Base-by-base conservation (phyloP, 23 red algal genomes). In the Gracilaria domingensis region DNA sequence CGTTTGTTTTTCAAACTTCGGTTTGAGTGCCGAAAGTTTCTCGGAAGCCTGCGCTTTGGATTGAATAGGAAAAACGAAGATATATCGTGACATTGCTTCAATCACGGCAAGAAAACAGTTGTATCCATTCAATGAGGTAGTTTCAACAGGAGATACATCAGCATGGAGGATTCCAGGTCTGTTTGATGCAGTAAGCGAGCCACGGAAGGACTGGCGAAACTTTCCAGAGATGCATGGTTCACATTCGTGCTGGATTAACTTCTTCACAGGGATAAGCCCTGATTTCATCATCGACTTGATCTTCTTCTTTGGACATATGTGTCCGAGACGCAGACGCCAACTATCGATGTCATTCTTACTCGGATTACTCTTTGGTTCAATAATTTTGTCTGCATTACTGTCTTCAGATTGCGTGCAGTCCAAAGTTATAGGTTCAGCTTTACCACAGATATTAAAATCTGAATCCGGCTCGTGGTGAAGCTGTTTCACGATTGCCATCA, bases 11-110 rank as follows among this genome's bases (percentile, higher is more conserved):
- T 82, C 79, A 61, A 82, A 61, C 0, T 56, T 8, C 6, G 42
- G 20, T n/a, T 28, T 82, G 2, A 82, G 24, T 4, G 60, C 24
- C 49, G 61, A 61, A 33, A 82, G 79, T 57, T 57, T 5, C n/a
- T 61, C 79, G 61, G 79, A 82, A 13, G 79, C 79, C 36, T 82
- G 44, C 4, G 50, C 26, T 62, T 82, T 82, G 1, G 72, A 8
- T 12, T 29, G 39, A 4, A 42, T 40, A 1, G 32, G 72, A 53
- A 47, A 50, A 1, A 29, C 48, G 26, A 8, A 77, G 0, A 77
- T 2, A 29, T 30, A 77, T 1, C 72, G 30, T 1, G 35, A 8
- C 21, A 6, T 26, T 7, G 39, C 72, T 26, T 77, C 72, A 40
- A 53, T 29, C 0, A 77, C 72, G 34, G 72, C 72, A 14, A 44